Evolutionary conservation across 148 eudicot genomes (phyloP), one percentile per base, ranked within the genome.

Genomic region (Polygonum maritimum): DNA sequence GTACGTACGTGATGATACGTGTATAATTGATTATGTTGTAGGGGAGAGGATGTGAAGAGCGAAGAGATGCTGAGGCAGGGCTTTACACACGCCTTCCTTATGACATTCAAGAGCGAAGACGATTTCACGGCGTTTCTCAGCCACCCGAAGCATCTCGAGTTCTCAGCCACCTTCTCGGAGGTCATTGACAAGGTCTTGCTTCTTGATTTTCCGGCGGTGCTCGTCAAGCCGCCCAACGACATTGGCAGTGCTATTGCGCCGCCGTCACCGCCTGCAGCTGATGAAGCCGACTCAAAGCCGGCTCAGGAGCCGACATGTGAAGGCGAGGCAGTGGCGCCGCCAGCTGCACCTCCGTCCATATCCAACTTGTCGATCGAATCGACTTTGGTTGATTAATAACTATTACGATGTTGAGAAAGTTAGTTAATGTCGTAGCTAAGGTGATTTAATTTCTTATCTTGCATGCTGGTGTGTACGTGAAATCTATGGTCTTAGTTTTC

Each of bases 11-110:
- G 31, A 26, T 26, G 31, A 26, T 26, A 26, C 31, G 31, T 26
- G 31, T 26, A 26, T 26, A 26, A 26, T 26, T 26, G 31, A 26
- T 26, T 48, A 4, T 14, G 1, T 15, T 5, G 67, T 76, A 94
- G 97, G 98, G 98, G 98, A 70, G 72, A 88, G 73, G 98, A 94
- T 80, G 65, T 84, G 72, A 92, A 91, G 75, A 94, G 98, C 87
- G 82, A 78, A 0, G 98, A 91, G 77, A 88, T 88, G 90, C 86
- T 91, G 0, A 91, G 90, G 76, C 97, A 91, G 80, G 98, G 97
- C 1, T 94, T 94, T 67, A 94, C 97, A 0, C 98, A 94, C 77
- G 91, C 98, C 35, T 87, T 94, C 85, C 18, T 87, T 69, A 86
- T 94, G 93, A 79, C 90, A 75, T 94, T 91, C 75, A 79, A 76